These are phyloP conservation scores for Papiliotrema flavescens DNA, from an alignment of 1,284 basidiomycete species.

Conservation along the genomic window DNA sequence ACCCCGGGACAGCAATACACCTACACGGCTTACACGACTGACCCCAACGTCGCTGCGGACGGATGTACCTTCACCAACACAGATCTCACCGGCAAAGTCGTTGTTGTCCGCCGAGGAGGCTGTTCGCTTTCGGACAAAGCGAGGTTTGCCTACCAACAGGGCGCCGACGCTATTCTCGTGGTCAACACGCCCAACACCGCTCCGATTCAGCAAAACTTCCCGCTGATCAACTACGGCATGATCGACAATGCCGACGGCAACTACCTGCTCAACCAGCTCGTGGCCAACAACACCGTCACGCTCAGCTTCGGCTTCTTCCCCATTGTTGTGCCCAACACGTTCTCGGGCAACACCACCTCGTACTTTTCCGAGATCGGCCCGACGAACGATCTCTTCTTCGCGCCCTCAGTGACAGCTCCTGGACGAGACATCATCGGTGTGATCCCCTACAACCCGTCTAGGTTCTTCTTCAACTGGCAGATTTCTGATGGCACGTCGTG, in stretches of 20 bases:
- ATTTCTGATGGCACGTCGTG: conserved; percentile 55
- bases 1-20: conserved; percentile 7
- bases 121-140: conserved; percentile 28
- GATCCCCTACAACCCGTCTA: conserved; percentile 18
- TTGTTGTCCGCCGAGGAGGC: conserved; percentile 40
- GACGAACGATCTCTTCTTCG: conserved; percentile 58
- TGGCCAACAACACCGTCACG: conserved; percentile 45
- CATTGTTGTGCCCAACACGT: conserved; percentile 50
- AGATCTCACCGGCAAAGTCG: conserved; percentile 33
- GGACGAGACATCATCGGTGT: conserved; percentile 53
- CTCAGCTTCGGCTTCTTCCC: conserved; percentile 56
- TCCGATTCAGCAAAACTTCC: conserved; percentile 27
- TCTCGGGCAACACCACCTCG: conserved; percentile 58
- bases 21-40: conserved; percentile 28
- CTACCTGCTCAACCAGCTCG: conserved; percentile 51
- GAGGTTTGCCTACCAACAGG: conserved; percentile 17
- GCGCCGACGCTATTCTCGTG: conserved; percentile 27
- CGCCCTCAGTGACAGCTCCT: conserved; percentile 59
- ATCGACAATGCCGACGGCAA: conserved; percentile 42
- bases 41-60: conserved; percentile 24
- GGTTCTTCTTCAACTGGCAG: conserved; percentile 26
- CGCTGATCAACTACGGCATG: conserved; percentile 29
- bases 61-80: conserved; percentile 37
- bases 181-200: conserved; percentile 20
- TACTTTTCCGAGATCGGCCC: conserved; percentile 60